Evolutionary conservation across 306 rosid species (phyloP).

Genomic region (Prunus salicina): DNA sequence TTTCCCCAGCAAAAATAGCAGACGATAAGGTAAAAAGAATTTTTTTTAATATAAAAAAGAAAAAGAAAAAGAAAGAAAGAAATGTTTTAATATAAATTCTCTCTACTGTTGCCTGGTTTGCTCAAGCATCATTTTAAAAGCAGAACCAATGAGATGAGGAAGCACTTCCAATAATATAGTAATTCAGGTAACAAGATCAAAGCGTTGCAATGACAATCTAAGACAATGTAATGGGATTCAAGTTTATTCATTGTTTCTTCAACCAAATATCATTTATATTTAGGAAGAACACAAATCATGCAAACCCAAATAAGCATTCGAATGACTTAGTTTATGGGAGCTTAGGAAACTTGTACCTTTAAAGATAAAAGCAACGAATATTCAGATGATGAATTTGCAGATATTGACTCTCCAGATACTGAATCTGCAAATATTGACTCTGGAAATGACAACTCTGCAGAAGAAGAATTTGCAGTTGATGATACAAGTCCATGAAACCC

Average conservation of each 20-base stretch:
- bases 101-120: slow-evolving; percentile 12
- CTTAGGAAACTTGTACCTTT: slow-evolving; percentile 44
- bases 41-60: too few species aligned
- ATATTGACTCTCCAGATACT: too few species aligned
- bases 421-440: too few species aligned
- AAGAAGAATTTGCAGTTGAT: not conserved
- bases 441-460: too few species aligned
- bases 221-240: not conserved
- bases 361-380: slow-evolving; percentile 47
- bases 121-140: slow-evolving; percentile 36
- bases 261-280: not conserved
- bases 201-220: not conserved
- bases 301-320: slow-evolving; percentile 5
- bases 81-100: not conserved
- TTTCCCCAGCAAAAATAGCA: not conserved
- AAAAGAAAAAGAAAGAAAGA: too few species aligned
- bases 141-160: slow-evolving; percentile 26
- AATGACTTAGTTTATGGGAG: not conserved
- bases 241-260: not conserved
- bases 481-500: slow-evolving; percentile 75
- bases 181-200: not conserved
- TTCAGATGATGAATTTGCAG: slow-evolving; percentile 38
- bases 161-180: not conserved
- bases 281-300: not conserved
- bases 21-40: not conserved